A percentile compares a stretch with the other conserved stretches of the same genome.
These are phyloP conservation scores for Nidularia pulvinata DNA, from an alignment of 768 basidiomycete genomes.

Conservation along the genomic window DNA sequence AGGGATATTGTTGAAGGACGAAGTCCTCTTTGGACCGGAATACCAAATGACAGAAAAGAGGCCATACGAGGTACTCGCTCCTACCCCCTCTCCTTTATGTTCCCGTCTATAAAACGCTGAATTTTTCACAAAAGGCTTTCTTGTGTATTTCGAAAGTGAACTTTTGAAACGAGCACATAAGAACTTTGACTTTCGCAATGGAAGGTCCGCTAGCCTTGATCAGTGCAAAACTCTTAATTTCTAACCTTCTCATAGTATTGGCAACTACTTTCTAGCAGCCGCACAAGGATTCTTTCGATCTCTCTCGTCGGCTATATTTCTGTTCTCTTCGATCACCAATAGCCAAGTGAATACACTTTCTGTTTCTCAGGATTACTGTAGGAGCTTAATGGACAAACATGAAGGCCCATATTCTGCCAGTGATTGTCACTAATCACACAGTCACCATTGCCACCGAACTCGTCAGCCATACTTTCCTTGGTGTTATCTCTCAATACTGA, in stretches of 20 bases:
- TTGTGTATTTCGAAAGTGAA: slow-evolving; percentile 91
- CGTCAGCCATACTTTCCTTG: slow-evolving; percentile 44
- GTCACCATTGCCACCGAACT: slow-evolving; percentile 95
- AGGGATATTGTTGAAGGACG: slow-evolving; percentile 88
- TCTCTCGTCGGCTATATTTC: slow-evolving; percentile 90
- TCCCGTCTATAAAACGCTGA: neutral
- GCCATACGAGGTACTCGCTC: slow-evolving; percentile 71
- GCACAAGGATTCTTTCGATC: slow-evolving; percentile 91
- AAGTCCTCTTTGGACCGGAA: slow-evolving; percentile 79
- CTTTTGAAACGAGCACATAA: slow-evolving; percentile 89
- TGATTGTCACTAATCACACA: slow-evolving; percentile 91
- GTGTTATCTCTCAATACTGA: too few relatives aligned
- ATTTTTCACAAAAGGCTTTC: slow-evolving; percentile 87
- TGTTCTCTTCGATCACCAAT: slow-evolving; percentile 90
- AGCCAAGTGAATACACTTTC: slow-evolving; percentile 44
- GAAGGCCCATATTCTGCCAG: slow-evolving; percentile 82
- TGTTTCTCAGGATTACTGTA: neutral
- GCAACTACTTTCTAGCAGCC: slow-evolving; percentile 91
- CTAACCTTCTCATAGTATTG: slow-evolving; percentile 48
- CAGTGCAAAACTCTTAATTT: neutral
- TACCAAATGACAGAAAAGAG: slow-evolving; percentile 90
- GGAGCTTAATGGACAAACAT: slow-evolving; percentile 1
- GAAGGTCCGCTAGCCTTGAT: slow-evolving; percentile 48
- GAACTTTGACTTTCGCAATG: slow-evolving; percentile 92
- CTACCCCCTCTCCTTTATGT: neutral